Conservation (phyloP, 305 asterid species). For the Fraxinus angustifolia region DNA sequence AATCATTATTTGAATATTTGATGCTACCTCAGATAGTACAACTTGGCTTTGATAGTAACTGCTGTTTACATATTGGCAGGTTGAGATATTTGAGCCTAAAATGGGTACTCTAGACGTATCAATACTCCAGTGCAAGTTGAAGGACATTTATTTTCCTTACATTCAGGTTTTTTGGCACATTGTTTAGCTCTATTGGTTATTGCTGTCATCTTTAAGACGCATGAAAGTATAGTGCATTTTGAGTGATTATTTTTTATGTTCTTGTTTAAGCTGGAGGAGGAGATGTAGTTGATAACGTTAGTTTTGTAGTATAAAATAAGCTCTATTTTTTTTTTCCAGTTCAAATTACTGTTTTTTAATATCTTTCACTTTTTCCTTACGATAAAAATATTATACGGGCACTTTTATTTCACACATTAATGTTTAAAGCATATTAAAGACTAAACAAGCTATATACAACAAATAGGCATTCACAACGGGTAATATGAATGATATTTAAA, state of each 20-base stretch:
- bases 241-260: neutral
- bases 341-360: neutral
- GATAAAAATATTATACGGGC: neutral
- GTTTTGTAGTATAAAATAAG: neutral
- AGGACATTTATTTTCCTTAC: slow-evolving; percentile 85
- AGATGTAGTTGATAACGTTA: neutral
- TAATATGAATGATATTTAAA: neutral
- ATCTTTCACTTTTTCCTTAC: neutral
- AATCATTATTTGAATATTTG: neutral
- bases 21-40: neutral
- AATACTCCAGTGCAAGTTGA: slow-evolving; percentile 40
- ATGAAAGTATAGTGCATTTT: neutral
- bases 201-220: neutral
- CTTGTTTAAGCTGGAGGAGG: neutral
- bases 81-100: slow-evolving; percentile 51
- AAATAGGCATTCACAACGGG: neutral
- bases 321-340: neutral
- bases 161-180: slow-evolving; percentile 53
- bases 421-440: neutral
- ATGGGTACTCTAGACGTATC: slow-evolving; percentile 23
- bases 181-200: slow-evolving; percentile 6
- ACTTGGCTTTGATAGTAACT: neutral
- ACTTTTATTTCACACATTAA: neutral
- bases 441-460: neutral
- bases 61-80: slow-evolving; percentile 37